Evolutionary conservation across 495 filamentous ascomycete genomes (phyloP).

Genomic region (Annulohypoxylon maeteangense): DNA sequence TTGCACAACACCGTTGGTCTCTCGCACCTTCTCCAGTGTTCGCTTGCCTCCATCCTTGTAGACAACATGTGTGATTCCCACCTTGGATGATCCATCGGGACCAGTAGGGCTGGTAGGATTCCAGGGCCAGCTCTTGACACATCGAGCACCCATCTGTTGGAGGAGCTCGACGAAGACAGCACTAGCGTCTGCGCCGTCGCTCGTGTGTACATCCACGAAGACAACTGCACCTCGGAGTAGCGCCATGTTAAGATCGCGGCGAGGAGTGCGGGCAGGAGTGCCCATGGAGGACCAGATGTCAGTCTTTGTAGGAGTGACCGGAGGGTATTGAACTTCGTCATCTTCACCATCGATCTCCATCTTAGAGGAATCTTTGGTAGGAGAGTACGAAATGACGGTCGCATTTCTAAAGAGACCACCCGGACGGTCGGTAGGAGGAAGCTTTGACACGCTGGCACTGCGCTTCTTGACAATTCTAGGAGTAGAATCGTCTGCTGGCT

Average conservation of each 20-base stretch:
- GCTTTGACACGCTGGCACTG: slow-evolving; percentile 66
- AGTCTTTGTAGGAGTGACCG: slow-evolving; percentile 51
- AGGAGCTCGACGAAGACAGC: slow-evolving; percentile 85
- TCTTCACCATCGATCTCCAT: slow-evolving; percentile 36
- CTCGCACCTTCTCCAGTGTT: slow-evolving; percentile 86
- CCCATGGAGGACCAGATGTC: slow-evolving; percentile 62
- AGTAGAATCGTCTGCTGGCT: slow-evolving; percentile 70
- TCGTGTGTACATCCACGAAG: slow-evolving; percentile 94
- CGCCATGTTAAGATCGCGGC: slow-evolving; percentile 59
- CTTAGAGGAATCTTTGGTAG: slow-evolving; percentile 48
- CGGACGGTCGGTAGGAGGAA: slow-evolving; percentile 45
- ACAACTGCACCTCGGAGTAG: slow-evolving; percentile 79
- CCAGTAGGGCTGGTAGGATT: slow-evolving; percentile 63
- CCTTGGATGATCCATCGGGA: slow-evolving; percentile 59
- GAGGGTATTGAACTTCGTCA: slow-evolving; percentile 34
- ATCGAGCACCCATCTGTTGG: slow-evolving; percentile 84
- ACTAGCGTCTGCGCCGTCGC: slow-evolving; percentile 86
- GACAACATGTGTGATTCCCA: slow-evolving; percentile 93
- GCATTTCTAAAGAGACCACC: slow-evolving; percentile 50
- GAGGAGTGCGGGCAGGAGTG: slow-evolving; percentile 66
- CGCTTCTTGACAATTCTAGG: slow-evolving; percentile 62
- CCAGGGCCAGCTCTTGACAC: slow-evolving; percentile 87
- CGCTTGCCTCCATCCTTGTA: slow-evolving; percentile 92
- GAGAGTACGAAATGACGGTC: slow-evolving; percentile 58
- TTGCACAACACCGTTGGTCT: slow-evolving; percentile 76